Conservation (phyloP, 108 stramenopile genomes). For the Hondaea fermentalgiana region DNA sequence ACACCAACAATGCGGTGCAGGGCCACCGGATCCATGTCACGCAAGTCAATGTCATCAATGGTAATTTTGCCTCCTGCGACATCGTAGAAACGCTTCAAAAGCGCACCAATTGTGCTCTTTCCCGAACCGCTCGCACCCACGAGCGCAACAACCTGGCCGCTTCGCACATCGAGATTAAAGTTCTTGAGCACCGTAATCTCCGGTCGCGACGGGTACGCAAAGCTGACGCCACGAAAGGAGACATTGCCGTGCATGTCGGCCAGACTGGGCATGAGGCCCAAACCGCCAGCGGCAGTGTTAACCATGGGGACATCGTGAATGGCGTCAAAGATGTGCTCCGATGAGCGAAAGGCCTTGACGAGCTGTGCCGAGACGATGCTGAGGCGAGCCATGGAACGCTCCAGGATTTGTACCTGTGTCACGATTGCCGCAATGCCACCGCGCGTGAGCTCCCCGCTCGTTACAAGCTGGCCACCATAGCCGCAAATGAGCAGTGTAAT, state of each 20-base stretch:
- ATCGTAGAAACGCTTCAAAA: slow-evolving; percentile 17
- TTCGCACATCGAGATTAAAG: not conserved
- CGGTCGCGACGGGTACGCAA: slow-evolving; percentile 22
- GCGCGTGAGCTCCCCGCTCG: not conserved
- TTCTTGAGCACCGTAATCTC: not conserved
- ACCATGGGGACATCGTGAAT: not conserved
- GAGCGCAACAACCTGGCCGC: slow-evolving; percentile 1
- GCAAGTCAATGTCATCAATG: not conserved
- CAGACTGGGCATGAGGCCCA: not conserved
- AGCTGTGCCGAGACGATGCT: not conserved
- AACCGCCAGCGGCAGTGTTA: not conserved
- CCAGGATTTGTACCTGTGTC: slow-evolving; percentile 16
- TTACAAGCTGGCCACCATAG: slow-evolving; percentile 11
- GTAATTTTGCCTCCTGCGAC: not conserved
- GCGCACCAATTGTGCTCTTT: not conserved
- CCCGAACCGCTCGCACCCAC: slow-evolving; percentile 13
- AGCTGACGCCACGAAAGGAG: not conserved
- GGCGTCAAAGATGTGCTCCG: slow-evolving; percentile 12
- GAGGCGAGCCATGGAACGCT: not conserved
- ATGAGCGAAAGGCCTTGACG: not conserved
- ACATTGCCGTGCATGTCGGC: not conserved
- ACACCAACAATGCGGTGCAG: not conserved
- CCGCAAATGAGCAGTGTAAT: not conserved
- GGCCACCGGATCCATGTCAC: not conserved
- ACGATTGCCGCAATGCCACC: not conserved